Evolutionary conservation across 805 yeast genomes (phyloP).

Genomic region (Pichia occidentalis): DNA sequence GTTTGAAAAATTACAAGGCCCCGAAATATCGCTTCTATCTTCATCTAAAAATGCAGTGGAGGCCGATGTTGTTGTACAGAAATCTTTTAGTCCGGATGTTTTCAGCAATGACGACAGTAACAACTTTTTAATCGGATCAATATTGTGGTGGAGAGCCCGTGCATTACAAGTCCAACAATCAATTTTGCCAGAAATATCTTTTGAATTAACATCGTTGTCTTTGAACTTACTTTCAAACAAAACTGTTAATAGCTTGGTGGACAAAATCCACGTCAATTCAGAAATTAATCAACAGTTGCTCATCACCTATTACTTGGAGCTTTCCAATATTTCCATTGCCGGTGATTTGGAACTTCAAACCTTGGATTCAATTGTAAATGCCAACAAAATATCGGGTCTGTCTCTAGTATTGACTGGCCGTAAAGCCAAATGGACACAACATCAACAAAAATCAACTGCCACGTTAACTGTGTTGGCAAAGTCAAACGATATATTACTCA

Average conservation of each 20-base stretch:
- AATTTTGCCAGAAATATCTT: slow-evolving; percentile 53
- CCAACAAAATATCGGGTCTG: slow-evolving; percentile 52
- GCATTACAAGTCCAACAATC: slow-evolving; percentile 59
- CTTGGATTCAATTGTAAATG: slow-evolving; percentile 47
- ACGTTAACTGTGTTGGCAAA: slow-evolving; percentile 73
- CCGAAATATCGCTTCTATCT: slow-evolving; percentile 26
- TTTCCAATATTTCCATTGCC: slow-evolving; percentile 56
- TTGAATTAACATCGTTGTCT: slow-evolving; percentile 35
- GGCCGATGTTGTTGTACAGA: slow-evolving; percentile 20
- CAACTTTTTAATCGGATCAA: slow-evolving; percentile 39
- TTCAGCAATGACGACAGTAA: neutral
- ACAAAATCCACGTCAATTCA: slow-evolving; percentile 28
- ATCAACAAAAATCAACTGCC: slow-evolving; percentile 64
- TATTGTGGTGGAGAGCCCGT: slow-evolving; percentile 73
- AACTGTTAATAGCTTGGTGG: slow-evolving; percentile 30
- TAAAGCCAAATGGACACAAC: slow-evolving; percentile 80
- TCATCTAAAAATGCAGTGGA: slow-evolving; percentile 12
- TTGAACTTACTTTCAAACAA: slow-evolving; percentile 34
- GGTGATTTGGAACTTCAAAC: slow-evolving; percentile 60
- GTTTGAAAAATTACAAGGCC: slow-evolving; percentile 35
- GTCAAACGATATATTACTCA: slow-evolving; percentile 28
- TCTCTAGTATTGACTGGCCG: slow-evolving; percentile 76
- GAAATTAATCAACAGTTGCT: slow-evolving; percentile 31
- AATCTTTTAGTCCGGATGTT: slow-evolving; percentile 13
- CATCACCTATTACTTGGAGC: slow-evolving; percentile 54